phyloP scores from a whole-genome alignment of 208 protist genomes.

The Trichomonas tenax region DNA sequence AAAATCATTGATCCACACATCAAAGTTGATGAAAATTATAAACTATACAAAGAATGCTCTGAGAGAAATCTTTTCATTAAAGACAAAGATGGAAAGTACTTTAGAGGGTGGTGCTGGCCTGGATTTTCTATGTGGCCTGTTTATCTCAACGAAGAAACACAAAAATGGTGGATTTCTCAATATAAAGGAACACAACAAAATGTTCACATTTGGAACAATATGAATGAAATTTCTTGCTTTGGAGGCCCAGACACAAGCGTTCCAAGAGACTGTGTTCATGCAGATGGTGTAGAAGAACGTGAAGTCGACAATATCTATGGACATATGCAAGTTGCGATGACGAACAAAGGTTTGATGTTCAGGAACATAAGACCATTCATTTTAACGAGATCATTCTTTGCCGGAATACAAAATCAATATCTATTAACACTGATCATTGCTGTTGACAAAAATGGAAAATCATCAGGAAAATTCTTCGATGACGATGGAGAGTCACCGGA shows the following conservation, averaged over 20 bases:
- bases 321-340: conserved; percentile 51
- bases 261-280: conserved; percentile 62
- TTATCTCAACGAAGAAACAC: conserved; percentile 67
- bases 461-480: conserved; percentile 27
- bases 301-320: conserved; percentile 93
- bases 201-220: conserved; percentile 95
- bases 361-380: conserved; percentile 74
- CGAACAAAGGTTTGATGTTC: conserved; percentile 56
- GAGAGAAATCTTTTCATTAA: neutral
- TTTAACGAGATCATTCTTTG: conserved; percentile 90
- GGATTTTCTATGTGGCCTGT: conserved; percentile 68
- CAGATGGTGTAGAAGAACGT: conserved; percentile 63
- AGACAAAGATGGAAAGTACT: conserved; percentile 46
- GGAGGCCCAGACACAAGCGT: conserved; percentile 75
- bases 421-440: conserved; percentile 46
- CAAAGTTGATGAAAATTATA: neutral
- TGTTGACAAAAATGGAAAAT: conserved; percentile 21
- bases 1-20: conserved; percentile 16
- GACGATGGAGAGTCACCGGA: conserved; percentile 30
- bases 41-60: neutral
- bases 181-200: conserved; percentile 54
- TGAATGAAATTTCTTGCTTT: conserved; percentile 95
- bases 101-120: conserved; percentile 87
- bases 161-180: conserved; percentile 36
- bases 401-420: conserved; percentile 75